Evolutionary conservation across 2,329 filamentous ascomycete species (phyloP).

Genomic region (Fusarium devonianum): DNA sequence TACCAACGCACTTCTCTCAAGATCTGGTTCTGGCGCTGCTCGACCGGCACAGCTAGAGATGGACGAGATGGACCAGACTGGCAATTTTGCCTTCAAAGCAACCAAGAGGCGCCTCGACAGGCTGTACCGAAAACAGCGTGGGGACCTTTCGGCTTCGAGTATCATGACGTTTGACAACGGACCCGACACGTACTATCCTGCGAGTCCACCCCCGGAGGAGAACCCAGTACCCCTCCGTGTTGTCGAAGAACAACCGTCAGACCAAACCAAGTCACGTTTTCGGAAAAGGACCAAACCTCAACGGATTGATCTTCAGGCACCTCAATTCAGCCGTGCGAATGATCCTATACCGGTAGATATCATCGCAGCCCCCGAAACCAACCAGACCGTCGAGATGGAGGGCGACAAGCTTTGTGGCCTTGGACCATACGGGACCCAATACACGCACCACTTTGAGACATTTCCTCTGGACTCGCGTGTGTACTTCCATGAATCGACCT

Average conservation of each 20-base stretch:
- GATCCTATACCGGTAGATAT: slow-evolving; percentile 54
- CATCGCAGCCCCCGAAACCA: slow-evolving; percentile 9
- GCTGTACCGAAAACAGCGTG: slow-evolving; percentile 55
- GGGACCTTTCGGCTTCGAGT: slow-evolving; percentile 36
- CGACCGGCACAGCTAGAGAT: slow-evolving; percentile 66
- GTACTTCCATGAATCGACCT: slow-evolving; percentile 66
- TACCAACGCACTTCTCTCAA: slow-evolving; percentile 4
- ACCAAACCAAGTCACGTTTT: slow-evolving; percentile 42
- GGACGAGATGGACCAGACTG: slow-evolving; percentile 47
- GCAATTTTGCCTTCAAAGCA: slow-evolving; percentile 53
- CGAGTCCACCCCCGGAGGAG: slow-evolving; percentile 38
- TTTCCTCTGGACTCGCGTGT: slow-evolving; percentile 63
- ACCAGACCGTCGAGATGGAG: slow-evolving; percentile 21
- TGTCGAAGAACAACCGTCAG: slow-evolving; percentile 9
- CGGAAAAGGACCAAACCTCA: slow-evolving; percentile 55
- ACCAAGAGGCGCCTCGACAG: slow-evolving; percentile 64
- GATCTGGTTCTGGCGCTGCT: slow-evolving; percentile 27
- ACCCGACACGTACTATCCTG: slow-evolving; percentile 24
- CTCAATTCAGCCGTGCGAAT: slow-evolving; percentile 60
- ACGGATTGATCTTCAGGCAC: slow-evolving; percentile 57
- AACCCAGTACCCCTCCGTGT: slow-evolving; percentile 33
- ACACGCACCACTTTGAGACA: slow-evolving; percentile 68
- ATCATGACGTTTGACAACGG: slow-evolving; percentile 26
- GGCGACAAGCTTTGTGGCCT: slow-evolving; percentile 56
- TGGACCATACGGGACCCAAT: slow-evolving; percentile 66